Evolutionary conservation across 2,329 filamentous ascomycete species (phyloP), one percentile per base, ranked within the genome.

Genomic region (Podosphaera fusca): DNA sequence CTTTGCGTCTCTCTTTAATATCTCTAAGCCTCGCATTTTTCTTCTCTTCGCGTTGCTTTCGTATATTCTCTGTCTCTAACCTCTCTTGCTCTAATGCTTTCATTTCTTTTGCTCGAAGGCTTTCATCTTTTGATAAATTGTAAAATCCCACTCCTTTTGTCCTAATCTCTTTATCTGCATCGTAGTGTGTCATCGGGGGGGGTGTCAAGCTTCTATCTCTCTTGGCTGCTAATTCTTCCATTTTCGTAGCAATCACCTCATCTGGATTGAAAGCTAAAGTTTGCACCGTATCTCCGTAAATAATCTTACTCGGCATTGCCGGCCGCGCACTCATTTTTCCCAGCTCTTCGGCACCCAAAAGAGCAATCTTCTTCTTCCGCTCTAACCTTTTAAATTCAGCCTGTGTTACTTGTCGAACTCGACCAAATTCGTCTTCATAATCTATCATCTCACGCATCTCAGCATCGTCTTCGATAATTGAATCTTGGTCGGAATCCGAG

Each of bases 71-170:
- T 56, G 73, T 71, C 69, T 88, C 83, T 55, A 86, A 92, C 65
- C 80, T 77, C 60, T 73, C 70, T 58, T 85, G 74, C 67, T 87
- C 81, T 63, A 75, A 71, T 50, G 75, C 76, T 62, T 78, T 75
- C 86, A 96, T 95, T 74, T 96, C 86, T 54, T 64, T 64, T 64
- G 70, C 69, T 66, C 82, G 70, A 61, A 74, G 73, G 61, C 77
- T 80, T 65, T 84, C 81, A 68, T 94, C 84, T 61, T 77, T 78
- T 58, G 83, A 87, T 67, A 98, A 96, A 58, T 84, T 81, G 72
- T 88, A 95, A 70, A 96, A 98, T 0, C 86, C 92, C 0, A 85
- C 86, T 3, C 92, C 92, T 64, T 92, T 90, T 50, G 80, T 87
- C 59, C 92, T 75, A 54, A 95, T 81, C 74, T 98, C 92, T 59